Evolutionary conservation across 2,329 filamentous ascomycete genomes (phyloP).

Genomic region (Rhexocercosporidium sp.): DNA sequence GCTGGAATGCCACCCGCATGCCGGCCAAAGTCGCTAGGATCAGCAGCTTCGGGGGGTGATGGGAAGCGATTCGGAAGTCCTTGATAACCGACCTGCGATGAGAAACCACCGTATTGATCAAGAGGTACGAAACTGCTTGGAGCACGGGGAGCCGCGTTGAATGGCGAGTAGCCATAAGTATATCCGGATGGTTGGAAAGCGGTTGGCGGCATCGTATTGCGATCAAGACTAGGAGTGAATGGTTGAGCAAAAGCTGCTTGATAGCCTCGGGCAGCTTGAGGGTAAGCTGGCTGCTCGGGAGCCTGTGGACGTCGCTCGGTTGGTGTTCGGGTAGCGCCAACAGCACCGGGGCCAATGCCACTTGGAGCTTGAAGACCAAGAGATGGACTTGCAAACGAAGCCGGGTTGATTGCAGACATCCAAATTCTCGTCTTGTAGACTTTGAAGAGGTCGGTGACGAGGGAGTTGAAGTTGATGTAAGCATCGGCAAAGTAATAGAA

Average conservation of each 20-base stretch:
- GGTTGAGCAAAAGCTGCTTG: constrained; percentile 49
- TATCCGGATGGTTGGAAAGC: constrained; percentile 49
- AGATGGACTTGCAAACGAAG: constrained; percentile 84
- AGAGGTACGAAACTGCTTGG: constrained; percentile 46
- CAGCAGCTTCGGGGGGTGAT: constrained; percentile 46
- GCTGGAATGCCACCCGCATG: constrained; percentile 47
- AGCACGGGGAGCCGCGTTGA: constrained; percentile 48
- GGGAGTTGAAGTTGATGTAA: constrained; percentile 98
- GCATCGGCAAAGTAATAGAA: constrained; percentile 99
- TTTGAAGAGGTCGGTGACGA: constrained; percentile 97
- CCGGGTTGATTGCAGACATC: constrained; percentile 99
- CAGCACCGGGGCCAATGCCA: constrained; percentile 68
- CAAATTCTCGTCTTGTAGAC: constrained; percentile 99
- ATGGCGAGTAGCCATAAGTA: constrained; percentile 50
- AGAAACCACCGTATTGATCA: constrained; percentile 51
- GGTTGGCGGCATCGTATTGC: constrained; percentile 45
- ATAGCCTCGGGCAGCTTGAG: constrained; percentile 38
- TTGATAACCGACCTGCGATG: constrained; percentile 51
- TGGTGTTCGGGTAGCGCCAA: constrained; percentile 56
- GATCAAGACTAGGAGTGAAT: constrained; percentile 50
- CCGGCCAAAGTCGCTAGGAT: constrained; percentile 49
- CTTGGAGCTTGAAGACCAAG: constrained; percentile 74
- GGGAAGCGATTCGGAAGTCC: constrained; percentile 54
- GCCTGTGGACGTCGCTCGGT: constrained; percentile 48
- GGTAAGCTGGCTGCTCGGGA: constrained; percentile 40